Percentiles rank a stretch among this genome's conserved stretches.
These are phyloP conservation scores for Harringtonia aguacate DNA, from an alignment of 2,329 filamentous ascomycete genomes.

Conservation along the genomic window DNA sequence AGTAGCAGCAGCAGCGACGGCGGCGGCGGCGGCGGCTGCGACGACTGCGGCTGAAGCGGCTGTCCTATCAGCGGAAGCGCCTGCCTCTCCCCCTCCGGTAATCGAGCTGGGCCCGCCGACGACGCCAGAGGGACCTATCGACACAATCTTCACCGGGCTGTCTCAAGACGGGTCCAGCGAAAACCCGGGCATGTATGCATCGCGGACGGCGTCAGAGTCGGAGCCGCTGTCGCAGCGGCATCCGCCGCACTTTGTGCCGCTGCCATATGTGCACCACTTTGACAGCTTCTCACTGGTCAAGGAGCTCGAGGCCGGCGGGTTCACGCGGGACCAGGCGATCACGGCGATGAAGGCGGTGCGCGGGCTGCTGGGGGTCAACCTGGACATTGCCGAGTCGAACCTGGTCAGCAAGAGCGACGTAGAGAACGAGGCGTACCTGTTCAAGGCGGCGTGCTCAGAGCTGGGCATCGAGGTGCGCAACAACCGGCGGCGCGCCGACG, in stretches of 20 bases:
- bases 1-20: background rate
- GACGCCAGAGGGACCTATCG: background rate
- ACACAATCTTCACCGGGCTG: background rate
- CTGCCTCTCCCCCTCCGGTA: constrained; percentile 2
- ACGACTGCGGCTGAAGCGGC: background rate
- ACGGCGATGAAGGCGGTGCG: constrained; percentile 90
- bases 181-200: too few species aligned
- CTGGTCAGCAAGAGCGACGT: constrained; percentile 86
- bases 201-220: background rate
- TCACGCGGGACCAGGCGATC: constrained; percentile 63
- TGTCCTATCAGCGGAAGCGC: background rate
- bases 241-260: constrained; percentile 56
- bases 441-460: constrained; percentile 87
- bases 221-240: constrained; percentile 13
- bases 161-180: background rate
- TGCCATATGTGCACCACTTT: constrained; percentile 89
- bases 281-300: constrained; percentile 87
- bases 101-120: constrained; percentile 13
- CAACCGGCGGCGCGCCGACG: constrained; percentile 63
- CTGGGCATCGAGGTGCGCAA: constrained; percentile 78
- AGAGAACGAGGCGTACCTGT: constrained; percentile 91
- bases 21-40: background rate
- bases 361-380: constrained; percentile 62
- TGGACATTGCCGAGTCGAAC: constrained; percentile 68
- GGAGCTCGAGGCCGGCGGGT: constrained; percentile 61